Evolutionary conservation across 768 basidiomycete species (phyloP), one percentile per base, ranked within the genome.

Genomic region (Plicaturopsis crispa): DNA sequence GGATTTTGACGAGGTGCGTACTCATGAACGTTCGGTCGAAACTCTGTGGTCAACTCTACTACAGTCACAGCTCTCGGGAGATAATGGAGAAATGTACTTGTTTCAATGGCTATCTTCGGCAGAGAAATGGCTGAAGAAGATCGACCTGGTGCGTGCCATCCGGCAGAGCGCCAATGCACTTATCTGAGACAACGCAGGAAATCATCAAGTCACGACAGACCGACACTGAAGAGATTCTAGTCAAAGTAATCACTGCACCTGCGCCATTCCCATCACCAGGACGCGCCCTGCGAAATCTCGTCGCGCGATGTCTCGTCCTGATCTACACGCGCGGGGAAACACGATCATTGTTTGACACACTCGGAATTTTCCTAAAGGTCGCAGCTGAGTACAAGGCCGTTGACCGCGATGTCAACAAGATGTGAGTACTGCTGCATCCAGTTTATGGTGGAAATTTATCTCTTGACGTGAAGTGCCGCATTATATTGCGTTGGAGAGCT

Each of bases 401-500:
- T 7, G 80, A 84, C 35, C 79, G 68, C 56, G 86, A 81, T 38
- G 56, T 64, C 2, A 65, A 70, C 43, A 79, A 80, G 50, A 80
- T 83, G 85, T 87, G 51, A 50, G 84, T 55, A 12, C 35, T 32
- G 12, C 19, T n/a, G n/a, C n/a, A n/a, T n/a, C n/a, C n/a, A n/a
- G n/a, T n/a, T n/a, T n/a, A n/a, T n/a, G n/a, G n/a, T n/a, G n/a
- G n/a, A n/a, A n/a, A n/a, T n/a, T n/a, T n/a, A n/a, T n/a, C n/a
- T n/a, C n/a, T n/a, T n/a, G n/a, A n/a, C n/a, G n/a, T 50, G 44
- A 28, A 92, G 89, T 43, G 86, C 90, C 8, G 80, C 87, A 3
- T 80, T 91, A 53, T 87, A 81, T 44, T 83, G 84, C 43, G 75
- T 93, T 17, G 93, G 91, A 3, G 90, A 94, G 54, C 59, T 97